These are phyloP conservation scores for Pseudonitzschia delicatissima DNA, from an alignment of 108 stramenopile species.

Conservation along the genomic window DNA sequence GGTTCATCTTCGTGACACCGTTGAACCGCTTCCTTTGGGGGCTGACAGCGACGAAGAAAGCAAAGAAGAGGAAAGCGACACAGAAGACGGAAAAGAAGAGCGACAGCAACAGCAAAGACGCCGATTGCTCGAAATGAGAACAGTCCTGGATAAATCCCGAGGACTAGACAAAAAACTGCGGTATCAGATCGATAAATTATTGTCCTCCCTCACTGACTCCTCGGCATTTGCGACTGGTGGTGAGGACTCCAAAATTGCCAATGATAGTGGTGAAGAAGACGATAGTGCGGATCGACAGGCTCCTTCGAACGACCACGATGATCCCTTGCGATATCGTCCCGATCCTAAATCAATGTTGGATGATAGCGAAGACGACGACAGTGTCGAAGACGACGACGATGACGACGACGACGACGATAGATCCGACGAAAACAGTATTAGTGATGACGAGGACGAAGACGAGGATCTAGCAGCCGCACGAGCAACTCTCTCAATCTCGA, in stretches of 20 bases:
- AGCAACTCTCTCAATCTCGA: constrained; percentile 20
- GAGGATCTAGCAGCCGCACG: constrained; percentile 44
- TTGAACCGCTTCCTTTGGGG: background rate
- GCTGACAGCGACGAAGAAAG: constrained; percentile 12
- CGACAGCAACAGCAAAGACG: constrained; percentile 18
- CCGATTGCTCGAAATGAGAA: constrained; percentile 70
- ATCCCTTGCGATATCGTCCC: constrained; percentile 10
- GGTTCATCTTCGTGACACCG: constrained; percentile 20
- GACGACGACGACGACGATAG: constrained; percentile 25
- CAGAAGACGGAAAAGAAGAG: background rate
- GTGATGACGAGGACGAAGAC: constrained; percentile 46
- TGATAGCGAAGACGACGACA: constrained; percentile 23
- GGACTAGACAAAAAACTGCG: constrained; percentile 82
- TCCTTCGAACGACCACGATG: constrained; percentile 11
- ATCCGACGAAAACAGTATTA: constrained; percentile 28
- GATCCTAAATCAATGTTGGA: constrained; percentile 36
- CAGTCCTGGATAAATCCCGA: constrained; percentile 76
- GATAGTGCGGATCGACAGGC: constrained; percentile 23
- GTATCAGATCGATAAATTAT: constrained; percentile 83
- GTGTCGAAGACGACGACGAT: constrained; percentile 20
- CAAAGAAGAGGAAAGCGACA: background rate
- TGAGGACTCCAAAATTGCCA: constrained; percentile 7
- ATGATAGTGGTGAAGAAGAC: constrained; percentile 15
- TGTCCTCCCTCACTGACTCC: constrained; percentile 41
- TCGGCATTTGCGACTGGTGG: constrained; percentile 41